Evolutionary conservation across 2,329 filamentous ascomycete species (phyloP), one percentile per base, ranked within the genome.

Genomic region (Bipolaris cookei): DNA sequence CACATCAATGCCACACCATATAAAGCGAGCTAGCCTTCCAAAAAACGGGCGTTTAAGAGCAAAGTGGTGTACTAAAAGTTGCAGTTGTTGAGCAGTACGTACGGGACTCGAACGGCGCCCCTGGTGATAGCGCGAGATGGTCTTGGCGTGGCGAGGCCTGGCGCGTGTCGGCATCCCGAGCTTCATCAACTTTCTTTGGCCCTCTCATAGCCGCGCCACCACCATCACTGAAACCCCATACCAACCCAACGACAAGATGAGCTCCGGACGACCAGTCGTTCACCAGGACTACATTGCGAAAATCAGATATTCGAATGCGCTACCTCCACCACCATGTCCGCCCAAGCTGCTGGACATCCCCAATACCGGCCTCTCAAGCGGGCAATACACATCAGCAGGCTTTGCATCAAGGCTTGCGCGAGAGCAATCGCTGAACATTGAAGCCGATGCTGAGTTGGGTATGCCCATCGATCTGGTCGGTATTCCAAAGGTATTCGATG

Each of bases 261-360:
- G 65, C 37, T 68, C 67, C 48, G 58, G 59, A 45, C 64, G 67
- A 28, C 67, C 65, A 28, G 67, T 68, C 59, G 87, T 86, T 69
- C 92, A 96, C 75, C 95, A 99, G 80, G 95, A 99, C 79, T 98
- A 97, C 79, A 97, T 99, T 75, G 94, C 93, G 63, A 90, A 93
- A 70, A 91, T 97, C 72, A 88, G 95, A 78, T 99, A 96, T 78
- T 92, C 92, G 72, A 99, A 99, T 86, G 89, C 92, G 67, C 88
- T 99, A 14, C 95, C 95, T 63, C 93, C 95, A 63, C 95, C 95
- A 52, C 92, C 94, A 53, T 92, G 93, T 74, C 92, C 94, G 1
- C 95, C 95, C 1, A 99, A 99, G 83, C 88, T 99, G 62, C 90
- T 99, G 68, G 92, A 98, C 65, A 97, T 99, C 59, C 94, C 95